phyloP scores from a whole-genome alignment of 2,329 filamentous ascomycete genomes.

The Pyrenochaeta sp. region DNA sequence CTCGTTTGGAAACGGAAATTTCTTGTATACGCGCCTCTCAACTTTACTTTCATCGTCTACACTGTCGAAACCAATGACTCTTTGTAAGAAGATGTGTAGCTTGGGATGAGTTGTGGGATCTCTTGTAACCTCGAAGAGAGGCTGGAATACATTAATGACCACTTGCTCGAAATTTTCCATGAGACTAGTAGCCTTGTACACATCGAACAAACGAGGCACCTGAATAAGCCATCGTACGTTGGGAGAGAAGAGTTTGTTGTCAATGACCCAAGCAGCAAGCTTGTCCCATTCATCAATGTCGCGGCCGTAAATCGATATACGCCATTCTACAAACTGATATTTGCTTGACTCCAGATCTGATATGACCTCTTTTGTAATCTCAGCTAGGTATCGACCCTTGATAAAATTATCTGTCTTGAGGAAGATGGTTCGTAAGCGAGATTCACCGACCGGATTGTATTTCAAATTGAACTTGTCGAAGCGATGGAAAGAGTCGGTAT shows the following conservation, averaged over 20 bases:
- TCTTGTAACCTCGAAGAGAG: conserved; percentile 92
- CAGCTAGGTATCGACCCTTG: conserved; percentile 91
- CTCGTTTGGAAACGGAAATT: conserved; percentile 87
- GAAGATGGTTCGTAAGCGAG: conserved; percentile 95
- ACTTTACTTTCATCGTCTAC: conserved; percentile 98
- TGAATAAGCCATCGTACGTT: conserved; percentile 98
- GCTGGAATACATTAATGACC: conserved; percentile 89
- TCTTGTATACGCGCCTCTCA: conserved; percentile 91
- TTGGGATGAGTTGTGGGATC: conserved; percentile 89
- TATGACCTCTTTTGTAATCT: conserved; percentile 98
- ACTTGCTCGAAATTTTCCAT: conserved; percentile 93
- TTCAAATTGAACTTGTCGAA: conserved; percentile 99
- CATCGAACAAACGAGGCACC: conserved; percentile 91
- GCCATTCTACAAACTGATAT: conserved; percentile 99
- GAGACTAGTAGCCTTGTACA: conserved; percentile 88
- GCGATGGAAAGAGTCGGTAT: conserved; percentile 96
- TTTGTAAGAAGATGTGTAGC: conserved; percentile 90
- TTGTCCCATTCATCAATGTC: conserved; percentile 97
- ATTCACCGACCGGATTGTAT: conserved; percentile 97
- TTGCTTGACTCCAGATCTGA: conserved; percentile 97
- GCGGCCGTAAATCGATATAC: conserved; percentile 95
- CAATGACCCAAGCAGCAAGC: conserved; percentile 93
- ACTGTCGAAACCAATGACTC: conserved; percentile 96
- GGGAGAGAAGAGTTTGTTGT: conserved; percentile 97
- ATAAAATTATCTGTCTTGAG: conserved; percentile 99